These are phyloP conservation scores for Papiliotrema flavescens DNA, from an alignment of 1,284 basidiomycete species.

Conservation along the genomic window DNA sequence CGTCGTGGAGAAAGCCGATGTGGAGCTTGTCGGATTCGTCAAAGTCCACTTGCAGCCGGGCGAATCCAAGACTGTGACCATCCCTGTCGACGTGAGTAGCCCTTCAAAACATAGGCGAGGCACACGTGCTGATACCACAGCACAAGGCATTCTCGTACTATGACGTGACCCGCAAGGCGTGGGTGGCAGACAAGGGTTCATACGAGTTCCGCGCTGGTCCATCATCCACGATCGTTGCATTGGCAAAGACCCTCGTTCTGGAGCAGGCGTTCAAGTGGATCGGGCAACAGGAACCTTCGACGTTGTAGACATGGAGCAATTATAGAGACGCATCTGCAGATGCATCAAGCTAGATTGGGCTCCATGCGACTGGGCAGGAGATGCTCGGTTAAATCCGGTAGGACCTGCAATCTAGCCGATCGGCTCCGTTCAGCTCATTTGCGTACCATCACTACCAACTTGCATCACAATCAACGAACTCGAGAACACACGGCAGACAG, in stretches of 20 bases:
- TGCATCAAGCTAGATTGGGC: no score
- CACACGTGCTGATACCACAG: constrained; percentile 5
- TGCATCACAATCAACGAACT: no score
- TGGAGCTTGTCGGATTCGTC: constrained; percentile 22
- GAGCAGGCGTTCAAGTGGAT: constrained; percentile 54
- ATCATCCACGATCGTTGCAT: constrained; percentile 15
- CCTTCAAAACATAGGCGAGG: background rate
- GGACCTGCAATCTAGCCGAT: no score
- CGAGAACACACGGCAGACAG: no score
- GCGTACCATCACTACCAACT: no score
- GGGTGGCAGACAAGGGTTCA: constrained; percentile 20
- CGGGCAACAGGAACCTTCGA: constrained; percentile 32
- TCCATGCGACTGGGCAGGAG: no score
- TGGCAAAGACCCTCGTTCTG: constrained; percentile 8
- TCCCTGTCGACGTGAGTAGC: constrained; percentile 9
- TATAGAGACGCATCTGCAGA: no score
- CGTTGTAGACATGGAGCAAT: background rate
- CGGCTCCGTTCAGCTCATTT: no score
- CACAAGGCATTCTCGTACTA: constrained; percentile 31
- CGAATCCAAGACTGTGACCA: constrained; percentile 7
- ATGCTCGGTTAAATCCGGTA: no score
- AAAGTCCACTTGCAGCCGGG: constrained; percentile 21
- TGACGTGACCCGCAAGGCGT: constrained; percentile 10
- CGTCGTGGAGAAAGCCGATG: constrained; percentile 12
- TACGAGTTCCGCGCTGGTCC: constrained; percentile 22